Evolutionary conservation across 139 green algal genomes (phyloP).

Genomic region (Picochlorum sp.): DNA sequence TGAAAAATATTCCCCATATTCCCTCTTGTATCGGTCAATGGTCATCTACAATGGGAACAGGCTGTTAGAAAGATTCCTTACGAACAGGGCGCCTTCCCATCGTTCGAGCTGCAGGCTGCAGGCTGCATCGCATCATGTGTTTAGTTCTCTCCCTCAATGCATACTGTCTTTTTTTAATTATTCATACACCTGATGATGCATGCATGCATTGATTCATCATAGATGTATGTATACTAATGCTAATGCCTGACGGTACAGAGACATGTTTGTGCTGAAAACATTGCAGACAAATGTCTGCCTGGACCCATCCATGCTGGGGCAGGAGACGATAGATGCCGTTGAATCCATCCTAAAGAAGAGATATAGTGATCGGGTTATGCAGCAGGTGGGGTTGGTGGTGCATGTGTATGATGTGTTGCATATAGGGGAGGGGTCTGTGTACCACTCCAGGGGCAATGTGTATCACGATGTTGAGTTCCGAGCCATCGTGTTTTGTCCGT

Average conservation of each 20-base stretch:
- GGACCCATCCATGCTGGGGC: background rate
- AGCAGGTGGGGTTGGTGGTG: conserved; percentile 66
- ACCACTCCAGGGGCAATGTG: conserved; percentile 66
- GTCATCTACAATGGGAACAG: too few species aligned
- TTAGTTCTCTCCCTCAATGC: too few species aligned
- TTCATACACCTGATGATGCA: background rate
- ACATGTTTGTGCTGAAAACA: background rate
- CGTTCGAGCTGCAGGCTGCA: background rate
- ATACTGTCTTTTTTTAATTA: too few species aligned
- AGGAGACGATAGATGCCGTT: background rate
- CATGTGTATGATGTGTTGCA: conserved; percentile 79
- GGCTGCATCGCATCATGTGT: background rate
- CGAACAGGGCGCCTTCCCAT: background rate
- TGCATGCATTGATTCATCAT: background rate
- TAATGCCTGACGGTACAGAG: background rate
- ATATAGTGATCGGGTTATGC: conserved; percentile 66
- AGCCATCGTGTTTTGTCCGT: conserved; percentile 83
- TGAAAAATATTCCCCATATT: too few species aligned
- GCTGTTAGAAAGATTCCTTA: too few species aligned
- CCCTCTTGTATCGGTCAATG: too few species aligned
- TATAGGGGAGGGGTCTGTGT: conserved; percentile 71
- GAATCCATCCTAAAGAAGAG: conserved; percentile 43
- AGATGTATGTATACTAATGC: too few species aligned
- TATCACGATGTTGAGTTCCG: conserved; percentile 69
- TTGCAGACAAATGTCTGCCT: conserved; percentile 4